Conservation (phyloP, 257 asterid genomes). For the Solanum commersonii region DNA sequence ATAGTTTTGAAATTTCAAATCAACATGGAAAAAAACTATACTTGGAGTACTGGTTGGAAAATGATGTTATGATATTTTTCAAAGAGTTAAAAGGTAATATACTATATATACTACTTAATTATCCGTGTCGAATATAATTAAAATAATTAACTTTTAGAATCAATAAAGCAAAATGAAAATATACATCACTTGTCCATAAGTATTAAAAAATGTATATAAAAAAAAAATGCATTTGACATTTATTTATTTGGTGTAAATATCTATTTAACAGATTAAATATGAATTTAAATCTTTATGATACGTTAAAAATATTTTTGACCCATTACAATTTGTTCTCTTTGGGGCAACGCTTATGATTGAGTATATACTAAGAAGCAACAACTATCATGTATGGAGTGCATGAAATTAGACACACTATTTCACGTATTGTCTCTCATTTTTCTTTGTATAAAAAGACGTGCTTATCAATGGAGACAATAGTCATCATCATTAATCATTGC, state of each 20-base stretch:
- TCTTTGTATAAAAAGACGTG: not conserved
- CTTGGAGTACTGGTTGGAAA: not conserved
- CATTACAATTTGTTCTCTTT: not conserved
- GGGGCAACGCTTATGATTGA: not conserved
- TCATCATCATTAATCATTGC: conserved; percentile 29
- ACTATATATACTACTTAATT: not conserved
- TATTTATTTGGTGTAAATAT: not conserved
- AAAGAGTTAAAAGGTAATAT: not conserved
- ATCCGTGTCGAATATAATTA: not conserved
- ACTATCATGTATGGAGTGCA: not conserved
- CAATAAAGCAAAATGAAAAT: not conserved
- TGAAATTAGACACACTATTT: not conserved
- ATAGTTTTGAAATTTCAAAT: not conserved
- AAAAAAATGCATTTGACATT: not conserved
- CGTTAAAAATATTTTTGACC: not conserved
- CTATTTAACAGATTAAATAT: no score
- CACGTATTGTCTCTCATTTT: not conserved
- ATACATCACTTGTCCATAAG: not conserved
- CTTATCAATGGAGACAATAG: conserved; percentile 24
- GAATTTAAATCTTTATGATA: not conserved
- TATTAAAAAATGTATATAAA: not conserved
- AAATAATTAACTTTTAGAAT: not conserved
- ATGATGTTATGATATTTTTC: not conserved
- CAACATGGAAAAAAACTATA: no score
- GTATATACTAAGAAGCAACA: not conserved